Conservation (phyloP, 352 stramenopile genomes). For the Phytophthora citricola region DNA sequence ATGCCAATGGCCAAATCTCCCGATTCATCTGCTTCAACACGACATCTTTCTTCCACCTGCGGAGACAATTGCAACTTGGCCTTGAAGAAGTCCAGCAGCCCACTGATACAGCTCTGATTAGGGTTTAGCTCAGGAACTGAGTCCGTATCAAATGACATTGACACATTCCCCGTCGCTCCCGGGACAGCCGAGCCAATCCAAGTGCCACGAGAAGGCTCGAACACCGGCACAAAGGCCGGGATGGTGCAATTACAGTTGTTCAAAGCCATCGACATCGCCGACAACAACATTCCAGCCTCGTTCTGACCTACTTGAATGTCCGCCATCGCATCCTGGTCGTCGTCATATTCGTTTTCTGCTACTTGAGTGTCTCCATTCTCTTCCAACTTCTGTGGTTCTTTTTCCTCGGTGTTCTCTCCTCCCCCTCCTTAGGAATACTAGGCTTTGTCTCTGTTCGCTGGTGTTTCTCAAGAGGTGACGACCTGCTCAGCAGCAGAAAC, state of each 20-base stretch:
- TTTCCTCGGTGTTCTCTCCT: neutral
- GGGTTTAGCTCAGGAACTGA: slow-evolving; percentile 71
- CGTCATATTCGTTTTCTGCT: neutral
- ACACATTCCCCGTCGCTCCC: slow-evolving; percentile 75
- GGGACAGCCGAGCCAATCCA: slow-evolving; percentile 77
- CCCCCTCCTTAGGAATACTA: neutral
- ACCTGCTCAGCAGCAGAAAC: slow-evolving; percentile 66
- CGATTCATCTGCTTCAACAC: slow-evolving; percentile 42
- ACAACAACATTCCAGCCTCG: slow-evolving; percentile 71
- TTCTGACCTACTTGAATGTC: slow-evolving; percentile 67
- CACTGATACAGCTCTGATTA: slow-evolving; percentile 82
- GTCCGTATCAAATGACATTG: slow-evolving; percentile 81
- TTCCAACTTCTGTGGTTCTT: slow-evolving; percentile 1
- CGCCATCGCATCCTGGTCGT: slow-evolving; percentile 36
- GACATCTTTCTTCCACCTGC: slow-evolving; percentile 68
- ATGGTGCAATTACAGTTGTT: slow-evolving; percentile 87
- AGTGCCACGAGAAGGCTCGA: slow-evolving; percentile 56
- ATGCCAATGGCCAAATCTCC: slow-evolving; percentile 58
- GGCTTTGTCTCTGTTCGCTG: slow-evolving; percentile 27
- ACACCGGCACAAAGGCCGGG: slow-evolving; percentile 73
- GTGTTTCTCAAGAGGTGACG: slow-evolving; percentile 15
- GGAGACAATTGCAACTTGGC: slow-evolving; percentile 76
- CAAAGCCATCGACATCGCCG: slow-evolving; percentile 73
- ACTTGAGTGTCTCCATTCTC: neutral
- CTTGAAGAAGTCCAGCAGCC: slow-evolving; percentile 83